phyloP scores from a whole-genome alignment of 352 stramenopile species.

The Phytopythium cucurbitacearum region DNA sequence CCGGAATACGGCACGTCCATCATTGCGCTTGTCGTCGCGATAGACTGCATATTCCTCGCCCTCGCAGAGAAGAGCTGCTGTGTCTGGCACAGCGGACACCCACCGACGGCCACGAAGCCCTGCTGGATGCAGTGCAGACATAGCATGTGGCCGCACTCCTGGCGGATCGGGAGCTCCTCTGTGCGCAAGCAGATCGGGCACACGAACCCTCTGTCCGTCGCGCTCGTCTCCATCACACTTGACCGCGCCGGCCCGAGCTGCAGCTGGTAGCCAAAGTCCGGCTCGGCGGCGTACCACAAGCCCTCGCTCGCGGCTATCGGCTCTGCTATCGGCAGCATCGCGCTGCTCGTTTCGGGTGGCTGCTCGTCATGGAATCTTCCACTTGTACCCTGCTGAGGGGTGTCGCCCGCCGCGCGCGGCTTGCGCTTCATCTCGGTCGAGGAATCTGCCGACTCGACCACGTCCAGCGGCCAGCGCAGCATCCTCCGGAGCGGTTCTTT shows the following conservation, averaged over 20 bases:
- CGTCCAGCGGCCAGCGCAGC: conserved; percentile 5
- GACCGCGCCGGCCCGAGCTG: conserved; percentile 14
- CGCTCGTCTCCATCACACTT: conserved; percentile 1
- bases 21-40: background rate
- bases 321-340: conserved; percentile 8
- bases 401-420: background rate
- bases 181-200: conserved; percentile 47
- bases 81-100: conserved; percentile 45
- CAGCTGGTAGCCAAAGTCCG: conserved; percentile 21
- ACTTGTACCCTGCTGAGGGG: background rate
- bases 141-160: conserved; percentile 51
- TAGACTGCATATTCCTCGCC: background rate
- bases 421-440: conserved; percentile 6
- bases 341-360: conserved; percentile 13
- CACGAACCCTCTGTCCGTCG: conserved; percentile 6
- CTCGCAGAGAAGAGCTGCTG: conserved; percentile 32
- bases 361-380: conserved; percentile 12
- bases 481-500: background rate
- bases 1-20: background rate
- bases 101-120: conserved; percentile 25
- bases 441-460: background rate
- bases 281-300: conserved; percentile 17
- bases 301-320: conserved; percentile 12
- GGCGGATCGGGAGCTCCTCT: conserved; percentile 32
- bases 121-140: conserved; percentile 52